Evolutionary conservation across 306 rosid species (phyloP), one percentile per base, ranked within the genome.

Genomic region (Cucurbita ficifolia): DNA sequence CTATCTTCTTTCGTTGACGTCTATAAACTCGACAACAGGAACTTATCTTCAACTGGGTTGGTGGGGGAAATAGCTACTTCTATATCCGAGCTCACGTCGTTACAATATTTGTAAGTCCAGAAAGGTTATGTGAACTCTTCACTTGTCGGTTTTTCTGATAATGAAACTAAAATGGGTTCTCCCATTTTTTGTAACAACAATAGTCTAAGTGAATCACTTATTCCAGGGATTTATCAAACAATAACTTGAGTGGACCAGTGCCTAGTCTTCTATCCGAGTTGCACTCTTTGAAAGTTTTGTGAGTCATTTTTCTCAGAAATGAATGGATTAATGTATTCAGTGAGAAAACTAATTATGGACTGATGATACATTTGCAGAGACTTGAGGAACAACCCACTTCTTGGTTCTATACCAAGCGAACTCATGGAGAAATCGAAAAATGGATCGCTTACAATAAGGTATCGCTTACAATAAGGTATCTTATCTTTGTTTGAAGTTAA

Each of bases 21-120:
- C 36, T 17, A 8, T 59, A 29, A 58, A 43, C 58, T 21, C 21
- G 57, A 45, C 21, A 75, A 42, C 46, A 76, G 79, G 75, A 53
- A 40, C 79, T 65, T 65, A 38, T 76, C 79, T 16, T 76, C 75
- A 4, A 65, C 75, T 10, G 49, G 63, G 54, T 54, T 76, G 36
- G 35, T 58, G 9, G 79, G 79, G 74, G 74, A 67, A 43, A 76
- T 76, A 76, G 53, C 75, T 76, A 24, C 56, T 29, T 39, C 42
- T 11, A 42, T 76, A 67, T 42, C 74, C 5, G 54, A 65, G n/a
- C 67, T 76, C 22, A 13, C 65, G 5, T 51, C 38, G 19, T 64
- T 76, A 52, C 55, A 76, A 42, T 51, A 64, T 21, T 54, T 76
- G 79, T 76, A 53, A 52, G 79, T 42, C 17, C 12, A 18, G 24